Conservation (phyloP, 768 basidiomycete genomes). For the Lentinula sp. region DNA sequence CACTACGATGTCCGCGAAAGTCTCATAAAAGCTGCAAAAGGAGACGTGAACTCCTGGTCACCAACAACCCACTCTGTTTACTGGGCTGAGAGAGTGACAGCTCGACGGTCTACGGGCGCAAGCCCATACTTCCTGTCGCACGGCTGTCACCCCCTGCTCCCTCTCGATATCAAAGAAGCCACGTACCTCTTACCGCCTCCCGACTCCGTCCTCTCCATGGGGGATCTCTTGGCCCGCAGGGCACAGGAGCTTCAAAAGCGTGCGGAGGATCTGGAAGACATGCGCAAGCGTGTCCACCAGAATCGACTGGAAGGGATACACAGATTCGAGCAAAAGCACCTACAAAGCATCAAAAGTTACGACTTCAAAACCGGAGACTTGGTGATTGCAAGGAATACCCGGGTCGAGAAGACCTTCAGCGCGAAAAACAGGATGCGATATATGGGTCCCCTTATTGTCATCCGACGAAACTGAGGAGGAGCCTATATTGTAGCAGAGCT, state of each 20-base stretch:
- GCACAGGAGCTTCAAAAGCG: slow-evolving; percentile 20
- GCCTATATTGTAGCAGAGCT: slow-evolving; percentile 25
- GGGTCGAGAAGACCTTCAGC: slow-evolving; percentile 20
- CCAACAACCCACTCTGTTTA: background rate
- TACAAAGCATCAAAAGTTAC: background rate
- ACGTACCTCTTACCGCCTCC: background rate
- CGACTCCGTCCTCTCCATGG: slow-evolving; percentile 4
- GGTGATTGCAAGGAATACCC: slow-evolving; percentile 28
- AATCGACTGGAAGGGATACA: slow-evolving; percentile 20
- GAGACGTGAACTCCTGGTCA: background rate
- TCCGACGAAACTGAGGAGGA: slow-evolving; percentile 20
- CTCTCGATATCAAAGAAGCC: background rate
- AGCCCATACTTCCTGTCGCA: background rate
- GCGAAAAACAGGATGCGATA: slow-evolving; percentile 27
- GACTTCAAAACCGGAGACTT: slow-evolving; percentile 23
- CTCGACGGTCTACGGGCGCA: background rate
- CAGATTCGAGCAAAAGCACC: background rate
- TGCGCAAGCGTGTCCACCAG: slow-evolving; percentile 11
- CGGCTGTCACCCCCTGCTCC: background rate
- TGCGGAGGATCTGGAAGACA: slow-evolving; percentile 14
- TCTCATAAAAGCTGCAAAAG: background rate
- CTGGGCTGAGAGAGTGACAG: background rate
- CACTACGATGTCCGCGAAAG: background rate
- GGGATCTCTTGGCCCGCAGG: slow-evolving; percentile 16
- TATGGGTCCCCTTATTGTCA: slow-evolving; percentile 30